Conservation (phyloP, 2,329 filamentous ascomycete genomes). For the Grosmannia clavigera region DNA sequence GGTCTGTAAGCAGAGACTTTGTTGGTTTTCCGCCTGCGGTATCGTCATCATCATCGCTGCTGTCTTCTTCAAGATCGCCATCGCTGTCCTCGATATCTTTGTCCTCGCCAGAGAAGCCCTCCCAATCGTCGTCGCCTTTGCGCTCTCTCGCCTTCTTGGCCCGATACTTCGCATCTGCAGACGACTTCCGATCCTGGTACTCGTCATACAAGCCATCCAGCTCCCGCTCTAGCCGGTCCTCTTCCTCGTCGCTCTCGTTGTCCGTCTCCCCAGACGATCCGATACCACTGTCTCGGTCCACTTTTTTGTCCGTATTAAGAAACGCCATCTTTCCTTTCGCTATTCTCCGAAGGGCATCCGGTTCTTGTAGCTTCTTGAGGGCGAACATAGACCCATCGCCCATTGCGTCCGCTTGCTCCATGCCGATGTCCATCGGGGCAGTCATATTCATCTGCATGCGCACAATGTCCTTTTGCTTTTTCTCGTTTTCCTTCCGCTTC, state of each 20-base stretch:
- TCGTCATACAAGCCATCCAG: slow-evolving; percentile 79
- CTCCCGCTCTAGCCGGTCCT: slow-evolving; percentile 70
- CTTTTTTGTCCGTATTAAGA: slow-evolving; percentile 30
- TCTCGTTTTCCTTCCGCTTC: slow-evolving; percentile 77
- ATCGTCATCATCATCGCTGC: slow-evolving; percentile 48
- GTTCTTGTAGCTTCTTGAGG: slow-evolving; percentile 69
- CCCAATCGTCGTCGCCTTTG: slow-evolving; percentile 80
- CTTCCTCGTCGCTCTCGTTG: slow-evolving; percentile 62
- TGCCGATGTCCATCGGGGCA: slow-evolving; percentile 86
- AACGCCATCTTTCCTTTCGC: slow-evolving; percentile 68
- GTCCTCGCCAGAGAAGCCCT: slow-evolving; percentile 58
- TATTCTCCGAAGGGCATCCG: slow-evolving; percentile 55
- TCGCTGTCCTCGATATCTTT: slow-evolving; percentile 45
- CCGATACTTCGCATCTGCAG: slow-evolving; percentile 72
- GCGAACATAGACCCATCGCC: slow-evolving; percentile 80
- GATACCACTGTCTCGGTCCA: slow-evolving; percentile 48
- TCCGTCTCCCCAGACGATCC: slow-evolving; percentile 43
- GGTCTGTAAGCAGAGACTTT: slow-evolving; percentile 46
- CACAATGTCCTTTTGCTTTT: slow-evolving; percentile 88
- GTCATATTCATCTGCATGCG: slow-evolving; percentile 97
- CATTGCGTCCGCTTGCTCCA: slow-evolving; percentile 69
- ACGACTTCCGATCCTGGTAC: slow-evolving; percentile 69
- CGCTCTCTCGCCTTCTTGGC: slow-evolving; percentile 80
- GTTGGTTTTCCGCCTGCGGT: slow-evolving; percentile 24
- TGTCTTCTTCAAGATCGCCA: slow-evolving; percentile 43